Evolutionary conservation across 177 flowering plant species (phyloP).

Genomic region (Vitis hybrid): DNA sequence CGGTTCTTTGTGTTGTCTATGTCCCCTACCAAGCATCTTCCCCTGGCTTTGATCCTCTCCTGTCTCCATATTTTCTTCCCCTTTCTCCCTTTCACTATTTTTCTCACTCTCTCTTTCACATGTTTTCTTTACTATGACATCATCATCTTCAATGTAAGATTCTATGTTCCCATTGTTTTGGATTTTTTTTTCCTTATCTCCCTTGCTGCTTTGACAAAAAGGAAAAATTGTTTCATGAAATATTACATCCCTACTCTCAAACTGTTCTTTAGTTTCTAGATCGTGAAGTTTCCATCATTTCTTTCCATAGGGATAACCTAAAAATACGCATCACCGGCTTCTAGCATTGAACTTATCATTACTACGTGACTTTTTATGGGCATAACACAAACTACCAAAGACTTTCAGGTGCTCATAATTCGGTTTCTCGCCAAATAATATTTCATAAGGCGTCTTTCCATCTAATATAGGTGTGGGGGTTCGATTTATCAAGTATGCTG

Average conservation of each 20-base stretch:
- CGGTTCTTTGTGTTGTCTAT: too few species aligned
- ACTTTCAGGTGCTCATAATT: background rate
- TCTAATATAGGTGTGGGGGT: background rate
- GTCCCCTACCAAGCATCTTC: too few species aligned
- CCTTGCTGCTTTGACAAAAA: background rate
- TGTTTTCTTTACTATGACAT: too few species aligned
- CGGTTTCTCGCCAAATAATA: background rate
- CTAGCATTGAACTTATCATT: background rate
- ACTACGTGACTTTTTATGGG: background rate
- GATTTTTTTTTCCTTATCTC: too few species aligned
- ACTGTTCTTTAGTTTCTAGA: background rate
- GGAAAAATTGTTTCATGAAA: slow-evolving; percentile 3
- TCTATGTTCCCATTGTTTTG: too few species aligned
- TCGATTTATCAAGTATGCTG: background rate
- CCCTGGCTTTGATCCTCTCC: too few species aligned
- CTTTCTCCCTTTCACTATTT: too few species aligned
- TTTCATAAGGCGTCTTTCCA: background rate
- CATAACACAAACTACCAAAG: slow-evolving; percentile 1
- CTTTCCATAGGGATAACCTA: slow-evolving; percentile 5
- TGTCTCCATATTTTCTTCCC: too few species aligned
- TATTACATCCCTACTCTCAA: background rate
- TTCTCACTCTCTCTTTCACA: too few species aligned
- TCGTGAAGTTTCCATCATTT: background rate
- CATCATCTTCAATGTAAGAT: too few species aligned
- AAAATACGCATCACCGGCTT: background rate